Evolutionary conservation across 2,329 filamentous ascomycete genomes (phyloP).

Genomic region (Ascocoryne sarcoides): DNA sequence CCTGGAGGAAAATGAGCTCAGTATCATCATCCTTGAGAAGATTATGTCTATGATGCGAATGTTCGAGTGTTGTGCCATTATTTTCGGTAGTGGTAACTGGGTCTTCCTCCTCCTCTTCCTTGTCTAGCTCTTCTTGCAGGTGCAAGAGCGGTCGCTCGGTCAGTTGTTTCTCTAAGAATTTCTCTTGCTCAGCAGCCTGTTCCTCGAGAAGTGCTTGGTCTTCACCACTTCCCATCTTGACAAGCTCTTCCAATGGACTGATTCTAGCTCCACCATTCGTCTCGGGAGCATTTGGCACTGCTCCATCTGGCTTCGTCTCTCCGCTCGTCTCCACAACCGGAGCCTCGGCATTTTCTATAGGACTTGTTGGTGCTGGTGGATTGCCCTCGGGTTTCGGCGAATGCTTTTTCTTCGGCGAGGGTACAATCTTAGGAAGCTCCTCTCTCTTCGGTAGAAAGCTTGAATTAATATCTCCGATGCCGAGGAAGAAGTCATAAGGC

Average conservation of each 20-base stretch:
- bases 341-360: neutral
- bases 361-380: slow-evolving; percentile 3
- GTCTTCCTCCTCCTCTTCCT: slow-evolving; percentile 58
- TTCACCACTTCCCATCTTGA: slow-evolving; percentile 66
- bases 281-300: slow-evolving; percentile 4
- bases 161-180: slow-evolving; percentile 78
- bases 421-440: slow-evolving; percentile 34
- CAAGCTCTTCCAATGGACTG: slow-evolving; percentile 59
- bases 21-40: slow-evolving; percentile 81
- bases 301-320: slow-evolving; percentile 34
- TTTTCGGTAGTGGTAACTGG: slow-evolving; percentile 28
- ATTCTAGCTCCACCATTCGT: slow-evolving; percentile 11
- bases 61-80: slow-evolving; percentile 29
- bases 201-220: slow-evolving; percentile 60
- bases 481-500: slow-evolving; percentile 96
- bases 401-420: slow-evolving; percentile 17
- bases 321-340: slow-evolving; percentile 1
- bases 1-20: slow-evolving; percentile 69
- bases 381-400: slow-evolving; percentile 7
- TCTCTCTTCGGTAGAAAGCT: slow-evolving; percentile 82
- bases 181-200: slow-evolving; percentile 79
- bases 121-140: slow-evolving; percentile 84
- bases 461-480: slow-evolving; percentile 97
- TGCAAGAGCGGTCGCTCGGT: slow-evolving; percentile 83
- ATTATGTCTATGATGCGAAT: slow-evolving; percentile 51